Percentiles rank a stretch among this genome's conserved stretches.
These are phyloP conservation scores for Coemansia umbellata DNA, from an alignment of 192 early-diverging fungal genomes.

Conservation along the genomic window DNA sequence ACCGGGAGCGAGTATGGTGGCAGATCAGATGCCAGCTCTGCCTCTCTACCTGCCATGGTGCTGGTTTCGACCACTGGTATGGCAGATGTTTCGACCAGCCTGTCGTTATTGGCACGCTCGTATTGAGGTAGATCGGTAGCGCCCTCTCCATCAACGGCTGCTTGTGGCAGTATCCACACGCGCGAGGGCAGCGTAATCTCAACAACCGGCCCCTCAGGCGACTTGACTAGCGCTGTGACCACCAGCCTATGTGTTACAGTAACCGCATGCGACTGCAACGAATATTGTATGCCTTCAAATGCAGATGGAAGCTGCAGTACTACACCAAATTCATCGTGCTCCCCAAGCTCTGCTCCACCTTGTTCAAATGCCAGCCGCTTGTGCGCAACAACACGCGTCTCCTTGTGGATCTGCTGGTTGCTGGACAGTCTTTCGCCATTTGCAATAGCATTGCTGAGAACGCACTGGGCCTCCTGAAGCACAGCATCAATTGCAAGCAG, in stretches of 20 bases:
- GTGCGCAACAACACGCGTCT: conserved; percentile 5
- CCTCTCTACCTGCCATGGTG: neutral
- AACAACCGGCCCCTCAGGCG: conserved; percentile 7
- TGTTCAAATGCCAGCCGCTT: conserved; percentile 8
- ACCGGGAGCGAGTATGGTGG: conserved; percentile 14
- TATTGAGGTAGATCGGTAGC: conserved; percentile 9
- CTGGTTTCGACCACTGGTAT: neutral
- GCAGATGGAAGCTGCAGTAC: conserved; percentile 1
- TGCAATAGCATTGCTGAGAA: neutral
- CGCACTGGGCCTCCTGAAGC: conserved; percentile 16
- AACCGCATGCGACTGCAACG: conserved; percentile 3
- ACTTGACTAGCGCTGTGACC: conserved; percentile 4
- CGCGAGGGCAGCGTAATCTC: conserved; percentile 17
- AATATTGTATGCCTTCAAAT: conserved; percentile 8
- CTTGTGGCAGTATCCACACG: conserved; percentile 14
- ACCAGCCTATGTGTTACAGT: conserved; percentile 11
- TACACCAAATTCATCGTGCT: neutral
- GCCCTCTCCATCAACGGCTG: neutral
- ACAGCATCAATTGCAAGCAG: conserved; percentile 4
- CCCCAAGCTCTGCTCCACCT: neutral
- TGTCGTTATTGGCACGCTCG: conserved; percentile 3
- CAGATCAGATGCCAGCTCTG: neutral
- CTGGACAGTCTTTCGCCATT: neutral
- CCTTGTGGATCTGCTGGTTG: neutral
- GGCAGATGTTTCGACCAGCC: conserved; percentile 5